Conservation (phyloP, 352 stramenopile genomes). For the Pilasporangium apinafurcum region DNA sequence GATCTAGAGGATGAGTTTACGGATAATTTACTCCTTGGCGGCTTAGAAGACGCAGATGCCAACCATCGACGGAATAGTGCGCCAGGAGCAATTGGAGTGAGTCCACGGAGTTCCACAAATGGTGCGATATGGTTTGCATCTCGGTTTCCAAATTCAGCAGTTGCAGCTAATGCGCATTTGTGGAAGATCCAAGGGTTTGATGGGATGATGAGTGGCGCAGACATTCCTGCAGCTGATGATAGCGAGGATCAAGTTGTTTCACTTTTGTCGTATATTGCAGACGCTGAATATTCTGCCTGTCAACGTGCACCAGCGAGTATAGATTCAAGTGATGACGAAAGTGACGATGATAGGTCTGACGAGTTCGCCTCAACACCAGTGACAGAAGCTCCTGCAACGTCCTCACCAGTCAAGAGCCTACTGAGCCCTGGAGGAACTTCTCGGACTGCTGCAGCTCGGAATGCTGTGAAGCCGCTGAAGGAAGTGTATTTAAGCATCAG, state of each 20-base stretch:
- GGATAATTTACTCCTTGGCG: constrained; percentile 47
- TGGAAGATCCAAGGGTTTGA: constrained; percentile 78
- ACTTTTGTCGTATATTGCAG: constrained; percentile 78
- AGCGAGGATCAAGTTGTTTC: constrained; percentile 73
- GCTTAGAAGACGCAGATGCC: not conserved
- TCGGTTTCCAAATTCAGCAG: constrained; percentile 66
- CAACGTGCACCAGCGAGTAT: constrained; percentile 42
- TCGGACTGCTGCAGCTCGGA: constrained; percentile 50
- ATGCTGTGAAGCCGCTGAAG: constrained; percentile 57
- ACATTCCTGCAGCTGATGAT: constrained; percentile 57
- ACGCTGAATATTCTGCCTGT: constrained; percentile 74
- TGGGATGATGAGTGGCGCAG: constrained; percentile 25
- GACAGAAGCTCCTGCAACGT: not conserved
- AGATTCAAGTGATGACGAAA: constrained; percentile 44
- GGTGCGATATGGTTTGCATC: constrained; percentile 75
- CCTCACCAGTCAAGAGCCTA: not conserved
- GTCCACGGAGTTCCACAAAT: constrained; percentile 18
- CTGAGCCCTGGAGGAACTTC: constrained; percentile 15
- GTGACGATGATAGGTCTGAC: constrained; percentile 18
- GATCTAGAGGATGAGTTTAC: constrained; percentile 60
- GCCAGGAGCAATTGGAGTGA: constrained; percentile 10
- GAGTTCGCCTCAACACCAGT: no score
- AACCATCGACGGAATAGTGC: not conserved
- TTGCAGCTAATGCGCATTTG: constrained; percentile 72
- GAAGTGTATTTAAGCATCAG: constrained; percentile 63